These are phyloP conservation scores for Eucalyptus grandis DNA, from an alignment of 345 rosid species.

Conservation along the genomic window DNA sequence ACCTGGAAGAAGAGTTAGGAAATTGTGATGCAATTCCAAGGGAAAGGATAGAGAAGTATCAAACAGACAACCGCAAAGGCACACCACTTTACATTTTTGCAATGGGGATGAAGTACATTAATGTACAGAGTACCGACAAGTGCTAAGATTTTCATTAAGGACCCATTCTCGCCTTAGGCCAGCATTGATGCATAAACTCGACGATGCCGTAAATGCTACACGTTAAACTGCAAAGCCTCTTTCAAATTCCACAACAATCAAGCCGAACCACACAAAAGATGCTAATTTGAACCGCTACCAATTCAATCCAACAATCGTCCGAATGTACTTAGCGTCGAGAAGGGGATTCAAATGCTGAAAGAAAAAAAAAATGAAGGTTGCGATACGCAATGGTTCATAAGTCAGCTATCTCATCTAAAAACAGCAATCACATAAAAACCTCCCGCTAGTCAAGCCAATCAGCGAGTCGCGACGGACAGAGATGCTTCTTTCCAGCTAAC, in stretches of 20 bases:
- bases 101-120: neutral
- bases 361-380: neutral
- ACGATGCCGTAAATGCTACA: neutral
- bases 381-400: neutral
- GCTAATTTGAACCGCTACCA: neutral
- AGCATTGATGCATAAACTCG: neutral
- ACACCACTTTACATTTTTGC: neutral
- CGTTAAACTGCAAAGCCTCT: neutral
- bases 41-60: neutral
- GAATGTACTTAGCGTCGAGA: neutral
- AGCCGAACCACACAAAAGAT: neutral
- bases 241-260: neutral
- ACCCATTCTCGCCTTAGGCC: neutral
- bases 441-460: neutral
- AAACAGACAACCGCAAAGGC: neutral
- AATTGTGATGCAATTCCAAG: neutral
- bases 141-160: neutral
- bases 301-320: neutral
- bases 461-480: neutral
- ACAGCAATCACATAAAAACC: neutral
- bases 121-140: neutral
- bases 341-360: neutral
- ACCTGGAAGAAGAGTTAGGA: slow-evolving; percentile 19
- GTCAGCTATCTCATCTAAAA: neutral
- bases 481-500: neutral